Percentiles rank a stretch among this genome's conserved stretches.
Evolutionary conservation across 257 asterid species (phyloP).

Genomic region (Nicotiana noctiflora): DNA sequence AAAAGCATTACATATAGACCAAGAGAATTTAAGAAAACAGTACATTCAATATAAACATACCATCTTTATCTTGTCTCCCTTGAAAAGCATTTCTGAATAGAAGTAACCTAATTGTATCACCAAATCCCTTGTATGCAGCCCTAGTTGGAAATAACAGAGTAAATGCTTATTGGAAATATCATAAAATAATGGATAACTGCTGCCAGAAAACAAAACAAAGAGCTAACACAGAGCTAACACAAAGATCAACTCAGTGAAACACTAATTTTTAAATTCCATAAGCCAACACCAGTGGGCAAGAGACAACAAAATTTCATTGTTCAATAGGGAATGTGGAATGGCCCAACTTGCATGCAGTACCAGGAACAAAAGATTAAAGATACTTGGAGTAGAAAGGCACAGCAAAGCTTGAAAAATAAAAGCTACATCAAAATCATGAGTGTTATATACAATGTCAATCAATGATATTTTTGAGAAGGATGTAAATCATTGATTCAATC

Average conservation of each 20-base stretch:
- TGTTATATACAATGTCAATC: background rate
- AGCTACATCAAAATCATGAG: background rate
- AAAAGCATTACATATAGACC: background rate
- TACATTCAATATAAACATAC: conserved; percentile 28
- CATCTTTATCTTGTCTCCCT: conserved; percentile 91
- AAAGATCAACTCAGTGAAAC: conserved; percentile 2
- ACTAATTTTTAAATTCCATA: background rate
- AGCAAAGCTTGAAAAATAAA: background rate
- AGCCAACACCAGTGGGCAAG: background rate
- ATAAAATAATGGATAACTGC: background rate
- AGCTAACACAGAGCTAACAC: too few relatives aligned
- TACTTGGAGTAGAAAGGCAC: background rate
- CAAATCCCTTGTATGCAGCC: conserved; percentile 95
- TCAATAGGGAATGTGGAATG: background rate
- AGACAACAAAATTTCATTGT: background rate
- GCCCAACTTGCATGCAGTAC: background rate
- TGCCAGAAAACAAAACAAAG: background rate
- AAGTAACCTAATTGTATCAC: conserved; percentile 83
- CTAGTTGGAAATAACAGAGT: conserved; percentile 32
- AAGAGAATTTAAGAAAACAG: background rate
- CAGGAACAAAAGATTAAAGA: background rate
- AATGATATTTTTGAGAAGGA: background rate
- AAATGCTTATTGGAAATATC: background rate
- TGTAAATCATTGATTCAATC: background rate
- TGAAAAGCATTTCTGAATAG: conserved; percentile 87